A percentile compares a stretch with the other conserved stretches of the same genome.
These are phyloP conservation scores for Tricholoma flavovirens DNA, from an alignment of 768 basidiomycete species.

Conservation along the genomic window DNA sequence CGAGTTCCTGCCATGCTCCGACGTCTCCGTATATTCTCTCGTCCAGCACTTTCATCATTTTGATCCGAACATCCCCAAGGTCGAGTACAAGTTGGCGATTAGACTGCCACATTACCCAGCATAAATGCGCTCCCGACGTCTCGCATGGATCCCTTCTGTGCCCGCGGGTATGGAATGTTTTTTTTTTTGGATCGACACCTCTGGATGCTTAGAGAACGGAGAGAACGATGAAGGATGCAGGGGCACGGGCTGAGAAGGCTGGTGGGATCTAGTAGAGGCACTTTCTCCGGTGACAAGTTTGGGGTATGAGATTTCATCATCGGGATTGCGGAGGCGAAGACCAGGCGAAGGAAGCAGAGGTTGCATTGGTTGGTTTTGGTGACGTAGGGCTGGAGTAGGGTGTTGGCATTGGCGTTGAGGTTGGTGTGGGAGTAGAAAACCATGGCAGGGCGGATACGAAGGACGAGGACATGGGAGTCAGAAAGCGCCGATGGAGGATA, in stretches of 20 bases:
- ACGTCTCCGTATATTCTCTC: neutral
- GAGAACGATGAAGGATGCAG: conserved; percentile 14
- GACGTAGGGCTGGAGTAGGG: conserved; percentile 22
- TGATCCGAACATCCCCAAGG: conserved; percentile 17
- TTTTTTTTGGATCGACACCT: conserved; percentile 10
- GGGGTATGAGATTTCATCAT: neutral
- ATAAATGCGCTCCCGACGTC: conserved; percentile 51
- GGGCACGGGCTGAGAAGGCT: conserved; percentile 4
- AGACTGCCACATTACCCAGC: conserved; percentile 32
- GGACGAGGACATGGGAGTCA: conserved; percentile 30
- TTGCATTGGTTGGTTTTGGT: neutral
- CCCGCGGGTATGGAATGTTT: conserved; percentile 55
- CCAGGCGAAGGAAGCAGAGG: neutral
- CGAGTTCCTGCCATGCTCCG: conserved; percentile 10
- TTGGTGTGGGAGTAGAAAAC: conserved; percentile 9
- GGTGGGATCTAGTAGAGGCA: conserved; percentile 4
- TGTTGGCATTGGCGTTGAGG: conserved; percentile 19
- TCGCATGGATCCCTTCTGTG: conserved; percentile 53
- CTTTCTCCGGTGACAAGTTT: neutral
- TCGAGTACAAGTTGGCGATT: conserved; percentile 13
- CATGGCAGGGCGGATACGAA: conserved; percentile 29
- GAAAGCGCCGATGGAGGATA: conserved; percentile 43
- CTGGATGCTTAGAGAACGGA: conserved; percentile 12
- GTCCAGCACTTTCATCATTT: conserved; percentile 11
- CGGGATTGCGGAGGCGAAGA: neutral